These are phyloP conservation scores for Blastomyces percursus DNA, from an alignment of 2,329 filamentous ascomycete genomes.

Conservation along the genomic window DNA sequence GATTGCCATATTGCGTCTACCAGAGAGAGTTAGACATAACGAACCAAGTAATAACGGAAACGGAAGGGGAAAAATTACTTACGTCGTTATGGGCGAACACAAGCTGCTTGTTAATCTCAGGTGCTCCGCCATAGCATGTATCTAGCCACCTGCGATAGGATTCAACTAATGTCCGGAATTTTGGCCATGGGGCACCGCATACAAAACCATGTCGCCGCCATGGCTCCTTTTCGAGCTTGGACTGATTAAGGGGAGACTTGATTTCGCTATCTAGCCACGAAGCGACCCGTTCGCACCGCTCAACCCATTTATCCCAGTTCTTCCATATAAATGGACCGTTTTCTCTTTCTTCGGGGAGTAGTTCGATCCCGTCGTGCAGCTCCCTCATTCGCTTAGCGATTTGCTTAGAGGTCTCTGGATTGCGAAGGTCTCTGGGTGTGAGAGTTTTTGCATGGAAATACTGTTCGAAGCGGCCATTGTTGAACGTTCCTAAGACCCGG, in stretches of 20 bases:
- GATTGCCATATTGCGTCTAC: slow-evolving; percentile 96
- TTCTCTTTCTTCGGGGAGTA: slow-evolving; percentile 65
- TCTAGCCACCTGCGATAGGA: slow-evolving; percentile 69
- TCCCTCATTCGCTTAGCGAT: slow-evolving; percentile 98
- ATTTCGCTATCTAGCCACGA: slow-evolving; percentile 50
- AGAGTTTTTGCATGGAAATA: slow-evolving; percentile 79
- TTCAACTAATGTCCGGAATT: slow-evolving; percentile 63
- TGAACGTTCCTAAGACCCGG: slow-evolving; percentile 79
- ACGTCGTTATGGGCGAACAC: slow-evolving; percentile 98
- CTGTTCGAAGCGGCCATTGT: slow-evolving; percentile 91
- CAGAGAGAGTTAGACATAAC: slow-evolving; percentile 11
- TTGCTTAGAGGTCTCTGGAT: slow-evolving; percentile 72
- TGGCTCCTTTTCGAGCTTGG: slow-evolving; percentile 35
- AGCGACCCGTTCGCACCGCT: slow-evolving; percentile 45
- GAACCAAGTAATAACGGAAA: slow-evolving; percentile 2
- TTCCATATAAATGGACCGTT: slow-evolving; percentile 74
- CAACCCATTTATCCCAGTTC: slow-evolving; percentile 92
- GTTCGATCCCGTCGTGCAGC: slow-evolving; percentile 82
- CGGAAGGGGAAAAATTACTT: slow-evolving; percentile 27
- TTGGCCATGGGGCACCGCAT: slow-evolving; percentile 71
- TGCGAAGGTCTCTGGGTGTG: slow-evolving; percentile 62
- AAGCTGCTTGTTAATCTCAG: slow-evolving; percentile 59
- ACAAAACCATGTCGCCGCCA: slow-evolving; percentile 66
- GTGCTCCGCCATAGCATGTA: slow-evolving; percentile 55
- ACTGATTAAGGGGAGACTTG: slow-evolving; percentile 34